Percentiles rank a stretch among this genome's conserved stretches.
Evolutionary conservation across 306 rosid species (phyloP).

Genomic region (Dryas drummondii): DNA sequence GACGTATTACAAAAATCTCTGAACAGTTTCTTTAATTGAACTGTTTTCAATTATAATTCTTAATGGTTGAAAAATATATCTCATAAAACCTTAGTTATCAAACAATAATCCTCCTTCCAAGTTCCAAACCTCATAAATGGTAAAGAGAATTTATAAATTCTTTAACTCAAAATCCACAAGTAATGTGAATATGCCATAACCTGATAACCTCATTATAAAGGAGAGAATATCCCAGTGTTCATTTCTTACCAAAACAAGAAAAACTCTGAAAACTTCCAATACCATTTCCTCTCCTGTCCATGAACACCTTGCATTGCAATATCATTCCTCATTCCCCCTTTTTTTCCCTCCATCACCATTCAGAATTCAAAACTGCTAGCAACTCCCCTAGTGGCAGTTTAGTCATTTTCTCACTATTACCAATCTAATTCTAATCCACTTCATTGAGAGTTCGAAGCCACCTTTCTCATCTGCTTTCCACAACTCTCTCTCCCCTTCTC

Average conservation of each 20-base stretch:
- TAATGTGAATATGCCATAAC: neutral
- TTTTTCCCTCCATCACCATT: slow-evolving; percentile 19
- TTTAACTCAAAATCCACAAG: neutral
- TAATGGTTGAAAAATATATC: too few relatives aligned
- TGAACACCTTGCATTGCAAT: too few relatives aligned
- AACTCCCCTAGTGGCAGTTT: slow-evolving; percentile 52
- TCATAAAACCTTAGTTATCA: too few relatives aligned
- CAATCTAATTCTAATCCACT: slow-evolving; percentile 35
- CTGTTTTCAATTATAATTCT: too few relatives aligned
- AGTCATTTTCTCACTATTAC: slow-evolving; percentile 50
- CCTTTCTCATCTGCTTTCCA: slow-evolving; percentile 40
- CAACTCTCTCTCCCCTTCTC: slow-evolving; percentile 28
- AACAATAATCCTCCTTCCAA: too few relatives aligned
- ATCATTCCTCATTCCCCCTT: neutral
- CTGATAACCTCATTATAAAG: neutral
- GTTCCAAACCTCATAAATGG: neutral
- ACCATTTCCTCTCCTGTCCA: too few relatives aligned
- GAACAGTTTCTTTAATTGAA: too few relatives aligned
- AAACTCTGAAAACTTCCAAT: neutral
- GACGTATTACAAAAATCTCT: too few relatives aligned
- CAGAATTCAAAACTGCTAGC: slow-evolving; percentile 14
- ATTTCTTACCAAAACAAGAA: neutral
- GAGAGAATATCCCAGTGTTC: neutral
- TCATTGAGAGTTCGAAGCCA: slow-evolving; percentile 33
- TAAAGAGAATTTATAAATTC: neutral